Evolutionary conservation across 2,329 filamentous ascomycete genomes (phyloP), one percentile per base, ranked within the genome.

Genomic region (Xylariomycetidae sp.): DNA sequence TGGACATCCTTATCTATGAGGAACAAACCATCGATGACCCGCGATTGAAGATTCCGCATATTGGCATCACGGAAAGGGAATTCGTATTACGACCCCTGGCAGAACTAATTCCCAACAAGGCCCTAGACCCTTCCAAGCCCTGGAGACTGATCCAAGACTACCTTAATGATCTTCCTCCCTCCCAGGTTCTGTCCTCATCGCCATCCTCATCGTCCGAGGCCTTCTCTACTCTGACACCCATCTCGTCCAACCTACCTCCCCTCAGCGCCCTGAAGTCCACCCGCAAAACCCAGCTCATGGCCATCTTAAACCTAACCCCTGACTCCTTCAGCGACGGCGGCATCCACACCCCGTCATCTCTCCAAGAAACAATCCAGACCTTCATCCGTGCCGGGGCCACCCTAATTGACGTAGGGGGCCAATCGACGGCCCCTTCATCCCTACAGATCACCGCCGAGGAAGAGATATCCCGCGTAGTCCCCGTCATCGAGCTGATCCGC

Each of bases 311-410:
- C 61, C 66, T 94, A 33, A 97, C 92, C 0, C 90, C 90, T 0
- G 90, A 98, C 63, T 97, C 90, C 8, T 98, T 98, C 66, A 97
- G 90, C 1, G 89, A 97, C 54, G 90, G 88, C 33, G 88, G 88
- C 7, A 53, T 68, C 7, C 75, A 88, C 57, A 62, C 64, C 27
- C 52, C 66, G 16, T 53, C 62, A 10, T 67, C 76, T 42, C 69
- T 92, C 16, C 62, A 69, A 10, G 54, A 67, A 10, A 83, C 76
- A 1, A 70, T 89, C 12, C 62, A 67, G 31, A 48, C 62, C 9
- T 80, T 88, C 54, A 74, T 94, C 41, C 60, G 63, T 25, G 66
- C 69, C 6, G 88, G 89, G 20, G 87, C 86, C 11, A 83, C 80
- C 10, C 89, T 97, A 44, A 79, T 97, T 48, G 92, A 98, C 56